These are phyloP conservation scores for Aspergillus ostianus DNA, from an alignment of 495 filamentous ascomycete species.

Conservation along the genomic window DNA sequence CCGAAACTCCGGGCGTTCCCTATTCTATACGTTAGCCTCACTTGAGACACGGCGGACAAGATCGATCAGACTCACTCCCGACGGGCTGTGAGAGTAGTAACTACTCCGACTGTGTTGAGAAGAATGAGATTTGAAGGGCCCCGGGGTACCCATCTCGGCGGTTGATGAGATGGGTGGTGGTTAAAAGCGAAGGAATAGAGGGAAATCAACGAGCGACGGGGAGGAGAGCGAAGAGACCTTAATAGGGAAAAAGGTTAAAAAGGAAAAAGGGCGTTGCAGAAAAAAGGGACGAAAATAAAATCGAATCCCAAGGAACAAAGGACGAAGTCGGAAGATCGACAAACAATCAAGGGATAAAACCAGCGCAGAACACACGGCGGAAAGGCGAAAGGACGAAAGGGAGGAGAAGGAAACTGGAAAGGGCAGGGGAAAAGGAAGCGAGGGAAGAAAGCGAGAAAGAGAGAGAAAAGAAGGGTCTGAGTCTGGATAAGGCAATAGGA, in stretches of 20 bases:
- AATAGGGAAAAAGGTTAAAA: no score
- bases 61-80: not conserved
- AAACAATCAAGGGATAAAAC: not conserved
- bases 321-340: not conserved
- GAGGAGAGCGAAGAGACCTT: not conserved
- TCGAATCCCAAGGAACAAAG: not conserved
- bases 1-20: slow-evolving; percentile 29
- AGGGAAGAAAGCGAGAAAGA: not conserved
- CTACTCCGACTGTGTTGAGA: slow-evolving; percentile 4
- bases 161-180: not conserved
- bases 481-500: not conserved
- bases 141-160: not conserved
- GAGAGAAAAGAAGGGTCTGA: not conserved
- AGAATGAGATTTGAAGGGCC: not conserved
- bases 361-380: no score
- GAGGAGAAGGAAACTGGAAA: not conserved
- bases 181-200: not conserved
- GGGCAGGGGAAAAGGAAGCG: not conserved
- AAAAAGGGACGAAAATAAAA: no score
- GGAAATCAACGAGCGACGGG: not conserved
- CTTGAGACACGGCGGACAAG: not conserved
- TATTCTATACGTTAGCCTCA: not conserved
- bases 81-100: slow-evolving; percentile 4
- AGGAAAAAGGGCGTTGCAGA: no score
- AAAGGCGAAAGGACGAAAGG: not conserved